Base-by-base conservation (phyloP, 225 moss, liverwort and hornwort genomes). In the Sphagnum contortum region DNA sequence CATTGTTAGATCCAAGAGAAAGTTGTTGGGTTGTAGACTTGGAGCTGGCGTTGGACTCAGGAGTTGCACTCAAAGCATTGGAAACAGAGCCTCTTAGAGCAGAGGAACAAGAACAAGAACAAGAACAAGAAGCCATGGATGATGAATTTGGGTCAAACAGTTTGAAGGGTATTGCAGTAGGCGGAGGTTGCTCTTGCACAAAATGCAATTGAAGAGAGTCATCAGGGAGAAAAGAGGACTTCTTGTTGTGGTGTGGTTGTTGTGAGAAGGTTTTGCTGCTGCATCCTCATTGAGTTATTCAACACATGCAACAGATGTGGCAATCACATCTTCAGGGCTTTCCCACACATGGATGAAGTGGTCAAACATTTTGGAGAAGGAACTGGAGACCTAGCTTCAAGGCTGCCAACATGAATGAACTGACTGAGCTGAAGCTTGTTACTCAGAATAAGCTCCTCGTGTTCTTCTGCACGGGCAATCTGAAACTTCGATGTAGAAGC, bases 341-440 rank as follows among this genome's bases (percentile, higher is more conserved):
- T 2, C 83, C 83, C 11, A 83, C 76, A 47, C 83, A 83, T 45
- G 76, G 83, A 47, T 83, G 79, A 53, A 83, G 56, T 4, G 83
- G 83, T 9, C 83, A 71, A 45, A 83, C 79, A n/a, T 79, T 79
- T 4, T 76, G 62, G 55, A 83, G 70, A 52, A 83, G 83, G 83
- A 51, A 83, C 83, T 4, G 79, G 79, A 2, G 83, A 83, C 3
- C 83, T 79, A 0, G 72, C 77, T 49, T 80, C 83, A 11, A 83
- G 62, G 4, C 77, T 76, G 46, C 80, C 83, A 3, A 83, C 65
- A 56, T 83, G 83, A 72, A 83, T 83, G 77, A 83, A 83, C 66
- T 83, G 79, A 45, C 83, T 79, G 2, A 83, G 77, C 63, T 83
- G 83, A 48, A 83, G 70, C 57, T 83, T 83, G 56, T 83, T 79